Conservation (phyloP, 768 basidiomycete species). For the Steccherinum ochraceum region DNA sequence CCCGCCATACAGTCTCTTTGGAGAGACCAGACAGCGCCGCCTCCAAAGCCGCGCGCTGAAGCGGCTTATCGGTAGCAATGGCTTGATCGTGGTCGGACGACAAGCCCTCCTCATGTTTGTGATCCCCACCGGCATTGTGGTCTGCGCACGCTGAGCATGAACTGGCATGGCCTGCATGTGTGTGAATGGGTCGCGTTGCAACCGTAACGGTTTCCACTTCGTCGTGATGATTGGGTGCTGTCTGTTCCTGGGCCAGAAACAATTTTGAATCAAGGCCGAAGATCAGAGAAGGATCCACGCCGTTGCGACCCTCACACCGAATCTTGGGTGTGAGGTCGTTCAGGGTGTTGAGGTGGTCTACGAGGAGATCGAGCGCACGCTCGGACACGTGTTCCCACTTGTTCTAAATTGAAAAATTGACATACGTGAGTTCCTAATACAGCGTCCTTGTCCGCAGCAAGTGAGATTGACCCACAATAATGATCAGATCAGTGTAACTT, state of each 20-base stretch:
- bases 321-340: constrained; percentile 90
- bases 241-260: constrained; percentile 31
- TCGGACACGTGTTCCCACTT: constrained; percentile 88
- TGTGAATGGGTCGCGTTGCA: constrained; percentile 18
- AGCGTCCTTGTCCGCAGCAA: not conserved
- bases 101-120: not conserved
- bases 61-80: constrained; percentile 12
- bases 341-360: constrained; percentile 84
- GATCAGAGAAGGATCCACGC: constrained; percentile 71
- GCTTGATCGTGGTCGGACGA: not conserved
- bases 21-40: constrained; percentile 46
- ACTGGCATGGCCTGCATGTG: constrained; percentile 14
- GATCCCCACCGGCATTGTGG: too few relatives aligned
- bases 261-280: constrained; percentile 90
- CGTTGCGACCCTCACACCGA: constrained; percentile 52
- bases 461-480: constrained; percentile 51
- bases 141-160: constrained; percentile 4
- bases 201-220: constrained; percentile 83
- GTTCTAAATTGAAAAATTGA: constrained; percentile 40
- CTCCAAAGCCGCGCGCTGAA: constrained; percentile 26
- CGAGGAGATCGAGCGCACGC: constrained; percentile 69
- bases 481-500: constrained; percentile 88
- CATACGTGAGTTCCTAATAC: too few relatives aligned
- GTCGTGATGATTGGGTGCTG: constrained; percentile 48
- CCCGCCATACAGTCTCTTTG: constrained; percentile 70